A percentile compares a stretch with the other conserved stretches of the same genome.
These are phyloP conservation scores for Lobosporangium transversale DNA, from an alignment of 192 early-diverging fungal species.

Conservation along the genomic window DNA sequence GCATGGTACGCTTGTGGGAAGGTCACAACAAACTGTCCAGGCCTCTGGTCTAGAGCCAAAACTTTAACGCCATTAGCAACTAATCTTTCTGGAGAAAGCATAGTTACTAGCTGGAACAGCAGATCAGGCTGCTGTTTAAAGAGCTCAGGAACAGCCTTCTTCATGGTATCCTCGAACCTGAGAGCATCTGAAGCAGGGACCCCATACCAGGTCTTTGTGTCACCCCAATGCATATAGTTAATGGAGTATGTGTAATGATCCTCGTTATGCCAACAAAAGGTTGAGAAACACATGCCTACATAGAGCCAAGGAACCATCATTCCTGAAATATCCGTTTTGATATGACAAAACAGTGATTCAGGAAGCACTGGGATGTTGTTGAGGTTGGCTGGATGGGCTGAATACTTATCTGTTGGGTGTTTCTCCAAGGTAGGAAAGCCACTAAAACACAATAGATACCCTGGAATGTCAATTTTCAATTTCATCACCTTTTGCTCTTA, in stretches of 20 bases:
- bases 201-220: slow-evolving; percentile 98
- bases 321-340: slow-evolving; percentile 92
- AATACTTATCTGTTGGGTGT: slow-evolving; percentile 73
- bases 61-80: slow-evolving; percentile 77
- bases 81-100: slow-evolving; percentile 84
- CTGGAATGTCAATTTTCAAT: too few species aligned
- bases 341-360: slow-evolving; percentile 86
- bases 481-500: too few species aligned
- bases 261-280: slow-evolving; percentile 98
- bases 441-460: slow-evolving; percentile 44
- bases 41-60: slow-evolving; percentile 83
- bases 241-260: slow-evolving; percentile 98
- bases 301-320: slow-evolving; percentile 99
- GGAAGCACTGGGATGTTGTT: slow-evolving; percentile 87
- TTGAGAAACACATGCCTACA: slow-evolving; percentile 94
- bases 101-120: slow-evolving; percentile 91
- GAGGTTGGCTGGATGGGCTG: slow-evolving; percentile 86
- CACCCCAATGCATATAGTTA: slow-evolving; percentile 97
- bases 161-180: slow-evolving; percentile 88
- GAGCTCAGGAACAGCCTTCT: slow-evolving; percentile 81
- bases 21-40: slow-evolving; percentile 95
- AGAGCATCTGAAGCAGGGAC: slow-evolving; percentile 83
- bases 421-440: slow-evolving; percentile 84
- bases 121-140: slow-evolving; percentile 92
- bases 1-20: slow-evolving; percentile 96